Conservation (phyloP, 176 grass and related monocot species). For the Bromus sterilis region DNA sequence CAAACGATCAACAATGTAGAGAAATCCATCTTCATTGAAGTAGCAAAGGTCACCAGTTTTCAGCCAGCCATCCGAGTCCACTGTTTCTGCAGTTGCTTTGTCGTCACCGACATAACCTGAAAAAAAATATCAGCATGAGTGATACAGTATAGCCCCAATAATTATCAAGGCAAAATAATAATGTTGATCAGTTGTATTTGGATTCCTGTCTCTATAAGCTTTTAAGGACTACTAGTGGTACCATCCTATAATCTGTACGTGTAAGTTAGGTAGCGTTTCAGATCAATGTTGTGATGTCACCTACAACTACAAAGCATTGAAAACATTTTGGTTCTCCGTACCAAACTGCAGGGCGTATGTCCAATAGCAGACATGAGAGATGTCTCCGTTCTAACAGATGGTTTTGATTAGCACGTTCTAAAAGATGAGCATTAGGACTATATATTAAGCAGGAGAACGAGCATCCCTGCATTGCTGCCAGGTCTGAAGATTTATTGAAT, state of each 20-base stretch:
- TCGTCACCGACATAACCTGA: constrained; percentile 55
- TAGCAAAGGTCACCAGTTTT: constrained; percentile 74
- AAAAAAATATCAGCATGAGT: not conserved
- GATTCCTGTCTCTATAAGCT: not conserved
- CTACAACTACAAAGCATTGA: constrained; percentile 1
- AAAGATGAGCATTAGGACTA: no score
- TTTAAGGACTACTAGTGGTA: not conserved
- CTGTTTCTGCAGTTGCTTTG: constrained; percentile 34
- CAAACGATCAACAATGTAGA: constrained; percentile 62
- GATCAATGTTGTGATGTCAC: not conserved
- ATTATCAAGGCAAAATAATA: constrained; percentile 1
- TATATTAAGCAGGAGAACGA: constrained; percentile 2
- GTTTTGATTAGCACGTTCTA: not conserved
- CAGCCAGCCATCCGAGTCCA: constrained; percentile 58
- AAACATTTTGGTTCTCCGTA: not conserved
- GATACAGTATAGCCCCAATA: not conserved
- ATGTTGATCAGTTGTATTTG: not conserved
- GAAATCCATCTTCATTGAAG: constrained; percentile 61
- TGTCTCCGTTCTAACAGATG: not conserved
- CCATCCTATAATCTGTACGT: not conserved
- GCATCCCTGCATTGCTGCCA: not conserved
- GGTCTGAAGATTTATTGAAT: not conserved
- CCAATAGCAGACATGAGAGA: not conserved
- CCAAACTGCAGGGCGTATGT: not conserved
- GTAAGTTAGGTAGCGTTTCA: no score